Evolutionary conservation across 2,329 filamentous ascomycete species (phyloP).

Genomic region (Ceratocystis harringtonii): DNA sequence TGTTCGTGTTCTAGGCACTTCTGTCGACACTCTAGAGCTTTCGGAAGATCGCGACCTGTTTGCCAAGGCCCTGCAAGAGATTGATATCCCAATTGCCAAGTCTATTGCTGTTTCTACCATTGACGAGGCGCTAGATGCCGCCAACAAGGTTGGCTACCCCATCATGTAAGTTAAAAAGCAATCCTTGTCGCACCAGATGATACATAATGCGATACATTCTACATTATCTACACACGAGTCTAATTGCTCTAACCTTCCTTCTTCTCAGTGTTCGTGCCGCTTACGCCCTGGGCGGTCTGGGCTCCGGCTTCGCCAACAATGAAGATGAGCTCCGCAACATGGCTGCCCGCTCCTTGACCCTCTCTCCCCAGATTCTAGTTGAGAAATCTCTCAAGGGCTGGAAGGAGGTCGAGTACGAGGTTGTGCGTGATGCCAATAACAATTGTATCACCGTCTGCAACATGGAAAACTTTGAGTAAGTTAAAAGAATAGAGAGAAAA

Average conservation of each 20-base stretch:
- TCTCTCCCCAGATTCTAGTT: conserved; percentile 91
- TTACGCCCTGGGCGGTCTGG: conserved; percentile 88
- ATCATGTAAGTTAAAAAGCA: conserved; percentile 46
- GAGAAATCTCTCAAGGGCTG: conserved; percentile 98
- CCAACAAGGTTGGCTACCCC: conserved; percentile 77
- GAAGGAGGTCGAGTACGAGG: conserved; percentile 99
- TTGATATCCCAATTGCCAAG: conserved; percentile 92
- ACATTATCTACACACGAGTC: too few species aligned
- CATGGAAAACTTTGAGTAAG: conserved; percentile 19
- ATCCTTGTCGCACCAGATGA: not conserved
- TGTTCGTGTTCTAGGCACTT: conserved; percentile 90
- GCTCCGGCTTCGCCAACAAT: conserved; percentile 91
- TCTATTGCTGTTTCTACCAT: conserved; percentile 84
- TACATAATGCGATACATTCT: not conserved
- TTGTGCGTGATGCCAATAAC: conserved; percentile 90
- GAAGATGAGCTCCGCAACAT: conserved; percentile 86
- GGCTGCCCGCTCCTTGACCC: conserved; percentile 78
- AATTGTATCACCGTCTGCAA: conserved; percentile 98
- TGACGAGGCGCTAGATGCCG: conserved; percentile 82
- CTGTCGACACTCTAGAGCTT: conserved; percentile 82
- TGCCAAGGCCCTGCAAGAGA: conserved; percentile 88
- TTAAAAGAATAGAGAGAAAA: conserved; percentile 35
- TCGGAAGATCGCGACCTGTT: conserved; percentile 84
- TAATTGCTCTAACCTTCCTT: not conserved
- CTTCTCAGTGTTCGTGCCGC: conserved; percentile 59